phyloP scores from a whole-genome alignment of 768 basidiomycete species.

The Podaxis sp. region DNA sequence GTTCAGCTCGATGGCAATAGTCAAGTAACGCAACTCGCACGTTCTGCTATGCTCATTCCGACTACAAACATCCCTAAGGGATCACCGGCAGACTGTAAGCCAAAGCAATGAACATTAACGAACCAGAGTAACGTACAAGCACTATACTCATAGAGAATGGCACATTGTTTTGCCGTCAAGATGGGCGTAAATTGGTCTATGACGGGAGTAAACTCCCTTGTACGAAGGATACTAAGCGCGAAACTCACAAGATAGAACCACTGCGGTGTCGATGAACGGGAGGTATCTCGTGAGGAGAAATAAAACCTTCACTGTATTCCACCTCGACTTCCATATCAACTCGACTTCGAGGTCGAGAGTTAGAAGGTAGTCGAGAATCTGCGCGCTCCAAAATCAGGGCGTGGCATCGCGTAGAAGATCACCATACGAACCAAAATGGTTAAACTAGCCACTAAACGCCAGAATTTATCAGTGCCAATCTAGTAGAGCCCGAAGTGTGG shows the following conservation, averaged over 20 bases:
- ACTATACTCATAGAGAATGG: constrained; percentile 2
- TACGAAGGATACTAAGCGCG: not conserved
- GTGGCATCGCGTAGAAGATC: not conserved
- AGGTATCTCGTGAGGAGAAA: constrained; percentile 14
- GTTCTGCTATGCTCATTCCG: constrained; percentile 6
- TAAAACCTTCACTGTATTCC: constrained; percentile 11
- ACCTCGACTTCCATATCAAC: constrained; percentile 10
- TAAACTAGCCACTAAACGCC: not conserved
- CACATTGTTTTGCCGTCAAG: not conserved
- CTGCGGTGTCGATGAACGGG: constrained; percentile 5
- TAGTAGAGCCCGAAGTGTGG: not conserved
- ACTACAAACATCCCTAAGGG: constrained; percentile 6
- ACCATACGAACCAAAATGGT: constrained; percentile 5
- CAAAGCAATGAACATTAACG: not conserved
- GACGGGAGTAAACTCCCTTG: not conserved
- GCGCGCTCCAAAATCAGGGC: not conserved
- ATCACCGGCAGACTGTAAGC: too few relatives aligned
- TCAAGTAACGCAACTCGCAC: not conserved
- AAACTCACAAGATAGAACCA: constrained; percentile 5
- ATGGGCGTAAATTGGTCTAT: constrained; percentile 6
- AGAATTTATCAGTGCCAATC: not conserved
- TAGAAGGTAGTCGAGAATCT: constrained; percentile 11
- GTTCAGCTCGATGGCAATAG: not conserved
- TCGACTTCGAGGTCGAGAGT: constrained; percentile 7
- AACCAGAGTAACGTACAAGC: constrained; percentile 3